These are phyloP conservation scores for Inga leiocalycina DNA, from an alignment of 306 rosid genomes.

Conservation along the genomic window DNA sequence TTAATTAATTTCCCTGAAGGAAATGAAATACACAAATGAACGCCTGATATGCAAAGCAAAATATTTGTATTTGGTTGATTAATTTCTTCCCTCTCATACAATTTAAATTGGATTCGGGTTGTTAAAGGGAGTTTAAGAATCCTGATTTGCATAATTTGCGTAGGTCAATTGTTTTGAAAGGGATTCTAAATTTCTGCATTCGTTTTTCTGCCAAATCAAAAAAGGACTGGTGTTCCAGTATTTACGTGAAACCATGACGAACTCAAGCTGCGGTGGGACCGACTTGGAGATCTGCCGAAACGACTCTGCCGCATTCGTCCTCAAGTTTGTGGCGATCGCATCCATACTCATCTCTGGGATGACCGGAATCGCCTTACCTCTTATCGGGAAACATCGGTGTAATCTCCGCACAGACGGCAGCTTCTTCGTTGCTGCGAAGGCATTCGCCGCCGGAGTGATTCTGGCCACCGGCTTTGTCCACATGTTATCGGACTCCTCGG, in stretches of 20 bases:
- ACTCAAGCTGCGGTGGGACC: constrained; percentile 47
- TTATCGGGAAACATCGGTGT: constrained; percentile 58
- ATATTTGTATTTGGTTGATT: neutral
- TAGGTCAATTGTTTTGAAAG: constrained; percentile 12
- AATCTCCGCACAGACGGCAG: constrained; percentile 77
- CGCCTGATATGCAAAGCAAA: neutral
- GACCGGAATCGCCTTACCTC: constrained; percentile 73
- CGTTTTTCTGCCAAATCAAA: constrained; percentile 21
- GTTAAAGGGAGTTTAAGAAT: neutral
- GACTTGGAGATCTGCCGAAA: constrained; percentile 63
- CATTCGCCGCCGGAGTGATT: constrained; percentile 96
- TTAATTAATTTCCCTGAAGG: neutral
- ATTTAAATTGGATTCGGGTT: neutral
- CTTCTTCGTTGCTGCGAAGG: constrained; percentile 73
- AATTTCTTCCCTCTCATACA: neutral
- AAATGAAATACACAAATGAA: neutral
- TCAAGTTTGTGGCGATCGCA: constrained; percentile 73
- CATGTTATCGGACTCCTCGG: constrained; percentile 70
- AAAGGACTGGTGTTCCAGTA: constrained; percentile 45
- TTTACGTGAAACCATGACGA: constrained; percentile 55
- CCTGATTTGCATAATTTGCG: constrained; percentile 6
- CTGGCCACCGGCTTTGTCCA: constrained; percentile 95
- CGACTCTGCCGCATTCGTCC: constrained; percentile 65
- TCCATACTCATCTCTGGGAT: constrained; percentile 74
- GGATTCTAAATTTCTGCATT: constrained; percentile 32